Evolutionary conservation across 2,329 filamentous ascomycete species (phyloP).

Genomic region (Apiospora hydei): DNA sequence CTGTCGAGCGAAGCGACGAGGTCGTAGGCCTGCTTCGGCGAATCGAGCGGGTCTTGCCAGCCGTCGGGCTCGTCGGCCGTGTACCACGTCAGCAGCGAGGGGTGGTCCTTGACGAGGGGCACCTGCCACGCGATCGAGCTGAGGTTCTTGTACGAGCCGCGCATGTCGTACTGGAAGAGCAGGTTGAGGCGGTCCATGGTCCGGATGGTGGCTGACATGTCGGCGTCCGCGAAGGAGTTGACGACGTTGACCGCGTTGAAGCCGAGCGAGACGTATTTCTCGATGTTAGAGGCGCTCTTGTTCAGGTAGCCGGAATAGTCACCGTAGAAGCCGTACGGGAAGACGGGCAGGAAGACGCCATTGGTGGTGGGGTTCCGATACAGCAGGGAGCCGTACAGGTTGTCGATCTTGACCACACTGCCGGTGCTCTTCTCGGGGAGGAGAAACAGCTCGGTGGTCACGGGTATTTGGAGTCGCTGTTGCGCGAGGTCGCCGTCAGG

Average conservation of each 20-base stretch:
- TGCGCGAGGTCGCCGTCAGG: conserved; percentile 44
- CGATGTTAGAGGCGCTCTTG: conserved; percentile 43
- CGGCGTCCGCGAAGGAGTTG: conserved; percentile 44
- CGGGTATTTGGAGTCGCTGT: conserved; percentile 45
- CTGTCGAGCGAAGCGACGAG: conserved; percentile 60
- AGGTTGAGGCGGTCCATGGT: conserved; percentile 50
- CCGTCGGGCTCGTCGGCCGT: conserved; percentile 62
- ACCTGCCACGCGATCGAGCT: conserved; percentile 49
- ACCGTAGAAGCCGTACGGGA: conserved; percentile 55
- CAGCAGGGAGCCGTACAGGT: conserved; percentile 51
- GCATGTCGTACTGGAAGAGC: conserved; percentile 54
- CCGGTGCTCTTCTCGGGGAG: conserved; percentile 52
- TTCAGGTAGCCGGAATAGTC: conserved; percentile 49
- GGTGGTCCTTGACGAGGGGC: conserved; percentile 47
- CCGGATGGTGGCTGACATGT: conserved; percentile 41
- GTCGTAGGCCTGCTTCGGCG: conserved; percentile 50
- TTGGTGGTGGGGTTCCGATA: conserved; percentile 47
- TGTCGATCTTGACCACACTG: conserved; percentile 55
- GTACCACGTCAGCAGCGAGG: conserved; percentile 54
- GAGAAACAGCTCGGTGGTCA: conserved; percentile 47
- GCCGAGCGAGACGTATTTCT: conserved; percentile 46
- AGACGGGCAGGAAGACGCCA: conserved; percentile 47
- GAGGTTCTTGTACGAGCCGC: conserved; percentile 53
- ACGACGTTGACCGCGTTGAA: conserved; percentile 55
- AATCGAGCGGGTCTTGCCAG: conserved; percentile 59